phyloP scores from a whole-genome alignment of 768 basidiomycete genomes.

The Suillus occidentalis region DNA sequence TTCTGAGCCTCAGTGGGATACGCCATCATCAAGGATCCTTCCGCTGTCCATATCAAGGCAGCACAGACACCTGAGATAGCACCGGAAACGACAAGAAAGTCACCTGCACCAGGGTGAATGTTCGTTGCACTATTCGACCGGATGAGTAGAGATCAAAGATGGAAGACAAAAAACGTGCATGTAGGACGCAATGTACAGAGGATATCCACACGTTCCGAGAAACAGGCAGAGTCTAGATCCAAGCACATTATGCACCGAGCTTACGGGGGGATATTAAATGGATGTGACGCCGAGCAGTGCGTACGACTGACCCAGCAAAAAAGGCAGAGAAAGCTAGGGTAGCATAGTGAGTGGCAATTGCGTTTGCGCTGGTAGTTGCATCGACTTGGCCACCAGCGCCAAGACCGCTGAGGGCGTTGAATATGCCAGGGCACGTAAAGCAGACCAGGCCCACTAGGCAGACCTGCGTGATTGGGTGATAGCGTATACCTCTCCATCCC shows the following conservation, averaged over 20 bases:
- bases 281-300: neutral
- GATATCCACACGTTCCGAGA: conserved; percentile 74
- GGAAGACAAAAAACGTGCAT: conserved; percentile 46
- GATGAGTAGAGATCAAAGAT: conserved; percentile 16
- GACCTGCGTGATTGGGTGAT: conserved; percentile 52
- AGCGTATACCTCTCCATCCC: conserved; percentile 53
- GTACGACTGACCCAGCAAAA: conserved; percentile 59
- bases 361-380: conserved; percentile 62
- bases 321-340: conserved; percentile 62
- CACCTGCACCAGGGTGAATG: conserved; percentile 58
- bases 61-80: conserved; percentile 76
- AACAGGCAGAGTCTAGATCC: conserved; percentile 75
- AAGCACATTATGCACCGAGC: conserved; percentile 77
- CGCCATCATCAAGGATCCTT: conserved; percentile 81
- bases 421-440: conserved; percentile 47
- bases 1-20: conserved; percentile 81
- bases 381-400: conserved; percentile 74
- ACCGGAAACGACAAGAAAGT: conserved; percentile 73
- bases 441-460: conserved; percentile 63
- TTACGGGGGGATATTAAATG: conserved; percentile 36
- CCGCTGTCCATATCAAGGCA: conserved; percentile 75
- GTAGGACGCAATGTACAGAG: conserved; percentile 71
- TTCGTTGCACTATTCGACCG: conserved; percentile 55
- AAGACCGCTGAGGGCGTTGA: conserved; percentile 72
- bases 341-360: conserved; percentile 66